Evolutionary conservation across 371 early-diverging fungal species (phyloP).

Genomic region (Lichtheimia ornata): DNA sequence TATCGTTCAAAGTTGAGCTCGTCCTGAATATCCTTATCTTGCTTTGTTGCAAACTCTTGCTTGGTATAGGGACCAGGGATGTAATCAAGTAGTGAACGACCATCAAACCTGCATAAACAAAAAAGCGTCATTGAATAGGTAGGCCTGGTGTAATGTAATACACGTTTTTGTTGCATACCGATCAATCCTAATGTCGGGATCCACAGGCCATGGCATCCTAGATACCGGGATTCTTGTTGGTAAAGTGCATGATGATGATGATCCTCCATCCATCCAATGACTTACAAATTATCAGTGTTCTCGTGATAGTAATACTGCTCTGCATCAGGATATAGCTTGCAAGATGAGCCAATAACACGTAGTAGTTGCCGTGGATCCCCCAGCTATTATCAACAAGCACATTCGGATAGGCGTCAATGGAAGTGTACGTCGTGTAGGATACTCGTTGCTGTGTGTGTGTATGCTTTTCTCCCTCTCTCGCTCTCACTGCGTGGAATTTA

Average conservation of each 20-base stretch:
- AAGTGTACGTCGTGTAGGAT: neutral
- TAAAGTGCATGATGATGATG: neutral
- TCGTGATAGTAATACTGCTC: slow-evolving; percentile 58
- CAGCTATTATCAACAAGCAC: slow-evolving; percentile 36
- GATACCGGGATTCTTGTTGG: slow-evolving; percentile 1
- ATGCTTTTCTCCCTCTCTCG: neutral
- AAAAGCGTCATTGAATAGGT: neutral
- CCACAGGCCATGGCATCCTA: slow-evolving; percentile 58
- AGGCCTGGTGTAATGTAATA: no score
- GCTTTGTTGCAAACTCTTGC: slow-evolving; percentile 19
- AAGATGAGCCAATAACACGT: slow-evolving; percentile 54
- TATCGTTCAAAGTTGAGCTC: slow-evolving; percentile 61
- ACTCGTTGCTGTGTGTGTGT: neutral
- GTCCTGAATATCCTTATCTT: slow-evolving; percentile 42
- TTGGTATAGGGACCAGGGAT: slow-evolving; percentile 35
- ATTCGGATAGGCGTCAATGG: neutral
- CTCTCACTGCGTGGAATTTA: slow-evolving; percentile 13
- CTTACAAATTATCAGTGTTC: slow-evolving; percentile 53
- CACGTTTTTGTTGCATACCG: slow-evolving; percentile 20
- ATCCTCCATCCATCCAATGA: neutral
- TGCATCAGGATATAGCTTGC: slow-evolving; percentile 52
- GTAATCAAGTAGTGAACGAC: slow-evolving; percentile 56
- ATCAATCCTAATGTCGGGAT: slow-evolving; percentile 50
- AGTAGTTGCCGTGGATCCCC: slow-evolving; percentile 62
- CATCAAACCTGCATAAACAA: slow-evolving; percentile 50